phyloP scores from a whole-genome alignment of 805 yeast genomes.

The Candida hispaniensis region DNA sequence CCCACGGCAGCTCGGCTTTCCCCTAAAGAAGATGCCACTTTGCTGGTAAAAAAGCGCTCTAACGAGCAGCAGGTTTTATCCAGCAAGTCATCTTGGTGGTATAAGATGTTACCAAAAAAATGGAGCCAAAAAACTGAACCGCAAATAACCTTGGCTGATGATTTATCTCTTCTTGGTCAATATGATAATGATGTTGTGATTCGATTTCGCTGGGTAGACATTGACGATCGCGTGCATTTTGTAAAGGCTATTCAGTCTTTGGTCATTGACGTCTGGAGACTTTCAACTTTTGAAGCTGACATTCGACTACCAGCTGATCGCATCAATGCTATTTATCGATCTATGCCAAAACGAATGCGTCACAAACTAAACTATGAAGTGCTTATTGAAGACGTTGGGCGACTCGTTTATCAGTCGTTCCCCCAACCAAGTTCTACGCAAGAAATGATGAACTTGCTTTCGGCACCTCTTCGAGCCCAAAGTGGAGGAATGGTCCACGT shows the following conservation, averaged over 20 bases:
- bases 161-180: constrained; percentile 24
- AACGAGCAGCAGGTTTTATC: constrained; percentile 16
- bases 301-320: constrained; percentile 21
- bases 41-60: constrained; percentile 16
- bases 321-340: constrained; percentile 20
- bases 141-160: constrained; percentile 25
- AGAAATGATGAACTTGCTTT: background rate
- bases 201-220: constrained; percentile 29
- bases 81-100: constrained; percentile 11
- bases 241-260: constrained; percentile 21
- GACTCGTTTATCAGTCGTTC: constrained; percentile 22
- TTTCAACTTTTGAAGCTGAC: constrained; percentile 20
- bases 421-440: constrained; percentile 18
- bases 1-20: too few relatives aligned
- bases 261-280: constrained; percentile 24
- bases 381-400: constrained; percentile 24
- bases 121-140: constrained; percentile 1
- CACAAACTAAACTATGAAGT: constrained; percentile 17
- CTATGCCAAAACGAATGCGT: constrained; percentile 22
- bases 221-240: constrained; percentile 20
- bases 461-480: constrained; percentile 1
- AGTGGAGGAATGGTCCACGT: constrained; percentile 2
- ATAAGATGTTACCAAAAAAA: constrained; percentile 8
- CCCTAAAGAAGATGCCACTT: too few relatives aligned
- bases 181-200: constrained; percentile 38